Evolutionary conservation across 2,329 filamentous ascomycete genomes (phyloP), one percentile per base, ranked within the genome.

Genomic region (Alternaria panax): DNA sequence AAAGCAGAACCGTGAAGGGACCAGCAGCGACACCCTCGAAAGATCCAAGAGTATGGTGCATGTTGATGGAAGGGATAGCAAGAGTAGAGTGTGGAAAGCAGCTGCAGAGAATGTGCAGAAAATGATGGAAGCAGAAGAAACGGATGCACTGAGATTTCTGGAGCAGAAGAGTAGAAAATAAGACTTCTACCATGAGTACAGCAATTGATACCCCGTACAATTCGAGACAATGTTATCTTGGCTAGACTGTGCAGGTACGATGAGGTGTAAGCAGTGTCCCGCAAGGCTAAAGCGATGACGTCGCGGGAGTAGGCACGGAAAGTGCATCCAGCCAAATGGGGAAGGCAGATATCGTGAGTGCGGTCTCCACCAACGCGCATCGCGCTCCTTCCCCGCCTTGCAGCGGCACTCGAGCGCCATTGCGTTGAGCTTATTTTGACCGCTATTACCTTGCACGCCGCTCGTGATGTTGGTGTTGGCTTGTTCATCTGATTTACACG

Each of bases 401-500:
- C 65, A 68, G 65, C 61, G 61, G 64, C 48, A 60, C 43, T 60
- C n/a, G 48, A 58, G 51, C 63, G 65, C 63, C 59, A 62, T 53
- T 55, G 41, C 54, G 28, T 58, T 66, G 62, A 70, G 67, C 67
- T 70, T 68, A 68, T 63, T 64, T 70, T 30, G 54, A 70, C 67
- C 30, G 45, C 30, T 48, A 7, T 34, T 18, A 16, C 12, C 14
- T 47, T 48, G 20, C 45, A 48, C 52, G 28, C 57, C 14, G 46
- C 40, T 4, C 47, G 48, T 22, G 9, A 12, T 22, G 18, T 48
- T 48, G 24, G 40, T 38, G n/a, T 40, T 28, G 34, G 48, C 24
- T 2, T 16, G 20, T 2, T 47, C 18, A 11, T 40, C 7, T 36
- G 20, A 14, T 54, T 50, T 34, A 42, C n/a, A 20, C 20, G 22